phyloP scores from a whole-genome alignment of 2,329 filamentous ascomycete genomes.

The Kalaharituber pfeilii region DNA sequence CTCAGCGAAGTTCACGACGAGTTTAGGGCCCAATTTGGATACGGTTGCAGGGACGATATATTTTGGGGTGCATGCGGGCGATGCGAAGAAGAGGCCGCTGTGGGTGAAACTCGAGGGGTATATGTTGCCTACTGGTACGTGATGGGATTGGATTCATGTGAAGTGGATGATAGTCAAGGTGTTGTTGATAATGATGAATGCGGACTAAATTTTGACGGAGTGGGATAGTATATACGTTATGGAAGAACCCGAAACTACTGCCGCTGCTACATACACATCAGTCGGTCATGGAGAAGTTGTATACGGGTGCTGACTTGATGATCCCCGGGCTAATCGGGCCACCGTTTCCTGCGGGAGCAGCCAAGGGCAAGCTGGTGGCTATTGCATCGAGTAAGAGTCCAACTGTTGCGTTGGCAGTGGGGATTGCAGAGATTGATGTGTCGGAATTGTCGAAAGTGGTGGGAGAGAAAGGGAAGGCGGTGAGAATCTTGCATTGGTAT shows the following conservation, averaged over 20 bases:
- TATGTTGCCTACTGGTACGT: conserved; percentile 33
- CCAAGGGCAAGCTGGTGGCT: conserved; percentile 44
- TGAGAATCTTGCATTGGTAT: conserved; percentile 48
- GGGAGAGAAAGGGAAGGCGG: conserved; percentile 46
- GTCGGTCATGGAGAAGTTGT: conserved; percentile 44
- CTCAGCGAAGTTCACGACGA: conserved; percentile 48
- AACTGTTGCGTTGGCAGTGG: conserved; percentile 46
- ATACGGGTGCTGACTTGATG: conserved; percentile 50
- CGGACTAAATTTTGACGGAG: conserved; percentile 26
- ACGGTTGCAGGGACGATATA: conserved; percentile 47
- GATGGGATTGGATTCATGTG: conserved; percentile 15
- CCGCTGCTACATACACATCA: conserved; percentile 47
- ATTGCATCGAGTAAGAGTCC: conserved; percentile 42
- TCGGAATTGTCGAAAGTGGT: conserved; percentile 37
- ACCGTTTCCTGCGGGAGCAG: conserved; percentile 43
- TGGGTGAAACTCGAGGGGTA: conserved; percentile 47
- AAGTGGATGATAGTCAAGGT: too few relatives aligned
- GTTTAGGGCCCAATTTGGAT: conserved; percentile 42
- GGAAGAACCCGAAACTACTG: conserved; percentile 43
- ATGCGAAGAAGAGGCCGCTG: conserved; percentile 37
- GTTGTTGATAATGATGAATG: conserved; percentile 22
- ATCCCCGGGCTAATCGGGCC: conserved; percentile 48
- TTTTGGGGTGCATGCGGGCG: conserved; percentile 40
- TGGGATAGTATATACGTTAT: conserved; percentile 43
- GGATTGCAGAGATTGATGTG: conserved; percentile 47